Conservation (phyloP, 352 stramenopile genomes). For the Bremia lactucae region DNA sequence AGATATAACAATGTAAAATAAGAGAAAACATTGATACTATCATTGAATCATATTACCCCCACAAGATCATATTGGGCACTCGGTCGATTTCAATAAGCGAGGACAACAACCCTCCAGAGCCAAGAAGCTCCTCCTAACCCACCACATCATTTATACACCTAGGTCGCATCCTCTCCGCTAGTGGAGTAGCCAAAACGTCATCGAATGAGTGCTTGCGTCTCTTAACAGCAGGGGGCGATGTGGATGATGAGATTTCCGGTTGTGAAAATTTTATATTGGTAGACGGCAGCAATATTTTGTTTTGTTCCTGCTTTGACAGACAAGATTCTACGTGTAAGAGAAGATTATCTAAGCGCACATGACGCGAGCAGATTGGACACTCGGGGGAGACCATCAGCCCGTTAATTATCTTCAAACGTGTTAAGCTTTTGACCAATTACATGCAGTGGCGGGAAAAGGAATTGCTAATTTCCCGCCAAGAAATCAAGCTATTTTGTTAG, state of each 20-base stretch:
- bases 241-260: constrained; percentile 1
- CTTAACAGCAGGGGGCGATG: constrained; percentile 22
- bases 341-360: constrained; percentile 67
- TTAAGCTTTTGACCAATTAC: constrained; percentile 11
- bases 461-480: constrained; percentile 5
- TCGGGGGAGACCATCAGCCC: constrained; percentile 22
- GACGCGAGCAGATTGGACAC: constrained; percentile 70
- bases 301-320: constrained; percentile 23
- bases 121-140: constrained; percentile 58
- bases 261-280: constrained; percentile 7
- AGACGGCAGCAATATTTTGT: constrained; percentile 7
- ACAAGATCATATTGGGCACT: constrained; percentile 81
- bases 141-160: constrained; percentile 47
- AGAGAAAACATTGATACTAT: background rate
- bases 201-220: constrained; percentile 35
- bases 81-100: constrained; percentile 53
- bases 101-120: constrained; percentile 43
- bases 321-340: constrained; percentile 63
- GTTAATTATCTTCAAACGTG: background rate
- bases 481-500: no score
- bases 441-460: no score
- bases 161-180: constrained; percentile 72
- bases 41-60: constrained; percentile 36
- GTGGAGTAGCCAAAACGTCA: constrained; percentile 26
- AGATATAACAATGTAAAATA: background rate